A percentile compares a stretch with the other conserved stretches of the same genome.
Evolutionary conservation across 805 yeast species (phyloP).

Genomic region (Tetrapisispora iriomotensis): DNA sequence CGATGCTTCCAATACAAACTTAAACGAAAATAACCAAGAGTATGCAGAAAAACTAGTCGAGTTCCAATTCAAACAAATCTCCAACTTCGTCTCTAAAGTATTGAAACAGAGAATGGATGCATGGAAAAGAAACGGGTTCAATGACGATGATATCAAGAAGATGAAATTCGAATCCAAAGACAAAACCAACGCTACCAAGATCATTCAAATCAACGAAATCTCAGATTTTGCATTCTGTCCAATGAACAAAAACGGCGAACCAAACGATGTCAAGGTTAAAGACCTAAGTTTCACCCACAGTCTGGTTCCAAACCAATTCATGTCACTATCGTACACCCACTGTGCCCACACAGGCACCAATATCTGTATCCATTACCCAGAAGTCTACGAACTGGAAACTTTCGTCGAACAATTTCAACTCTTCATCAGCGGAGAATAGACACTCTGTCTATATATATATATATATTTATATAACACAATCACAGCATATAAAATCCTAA

Average conservation of each 20-base stretch:
- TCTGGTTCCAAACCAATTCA: constrained; percentile 13
- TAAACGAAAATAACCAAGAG: neutral
- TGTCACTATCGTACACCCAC: constrained; percentile 21
- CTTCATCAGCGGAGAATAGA: constrained; percentile 8
- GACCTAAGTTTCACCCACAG: constrained; percentile 20
- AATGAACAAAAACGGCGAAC: neutral
- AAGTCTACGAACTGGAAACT: constrained; percentile 18
- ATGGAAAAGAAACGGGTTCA: constrained; percentile 17
- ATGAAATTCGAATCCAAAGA: constrained; percentile 17
- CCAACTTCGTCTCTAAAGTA: constrained; percentile 11
- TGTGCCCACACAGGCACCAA: constrained; percentile 18
- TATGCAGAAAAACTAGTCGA: constrained; percentile 15
- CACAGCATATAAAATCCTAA: no score
- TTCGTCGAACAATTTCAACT: constrained; percentile 23
- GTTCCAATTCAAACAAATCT: constrained; percentile 17
- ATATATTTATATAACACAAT: neutral
- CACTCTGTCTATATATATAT: no score
- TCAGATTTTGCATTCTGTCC: constrained; percentile 1
- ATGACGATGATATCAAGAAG: constrained; percentile 23
- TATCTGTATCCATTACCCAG: constrained; percentile 23
- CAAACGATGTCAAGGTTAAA: constrained; percentile 1
- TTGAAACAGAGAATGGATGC: constrained; percentile 12
- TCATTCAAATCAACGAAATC: constrained; percentile 21
- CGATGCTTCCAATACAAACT: constrained; percentile 10
- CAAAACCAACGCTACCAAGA: constrained; percentile 1